These are phyloP conservation scores for Claviceps humidiphila DNA, from an alignment of 2,329 filamentous ascomycete genomes.

Conservation along the genomic window DNA sequence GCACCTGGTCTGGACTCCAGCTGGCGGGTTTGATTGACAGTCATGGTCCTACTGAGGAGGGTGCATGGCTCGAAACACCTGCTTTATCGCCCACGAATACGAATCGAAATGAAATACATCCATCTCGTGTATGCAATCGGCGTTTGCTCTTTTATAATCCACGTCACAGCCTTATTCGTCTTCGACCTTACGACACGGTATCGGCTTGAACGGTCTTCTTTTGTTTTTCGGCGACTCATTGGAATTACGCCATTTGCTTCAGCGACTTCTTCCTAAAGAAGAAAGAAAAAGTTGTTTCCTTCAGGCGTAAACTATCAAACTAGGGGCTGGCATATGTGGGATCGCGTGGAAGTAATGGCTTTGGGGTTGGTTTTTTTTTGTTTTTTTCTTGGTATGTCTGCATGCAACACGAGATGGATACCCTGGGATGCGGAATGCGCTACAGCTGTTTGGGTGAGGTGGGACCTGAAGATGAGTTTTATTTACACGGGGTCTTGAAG, in stretches of 20 bases:
- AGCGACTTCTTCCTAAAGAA: not conserved
- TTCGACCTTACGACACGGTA: not conserved
- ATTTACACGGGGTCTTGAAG: no score
- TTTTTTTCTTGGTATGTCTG: not conserved
- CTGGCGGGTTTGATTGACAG: not conserved
- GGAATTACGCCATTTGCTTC: not conserved
- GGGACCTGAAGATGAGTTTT: not conserved
- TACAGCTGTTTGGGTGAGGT: not conserved
- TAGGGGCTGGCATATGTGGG: not conserved
- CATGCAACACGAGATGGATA: not conserved
- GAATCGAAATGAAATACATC: not conserved
- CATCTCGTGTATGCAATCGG: not conserved
- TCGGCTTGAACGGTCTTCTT: not conserved
- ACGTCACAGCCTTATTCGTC: not conserved
- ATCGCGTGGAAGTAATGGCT: not conserved
- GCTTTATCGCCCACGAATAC: not conserved
- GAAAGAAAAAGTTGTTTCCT: not conserved
- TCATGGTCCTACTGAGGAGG: not conserved
- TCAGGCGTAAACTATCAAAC: not conserved
- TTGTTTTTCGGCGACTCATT: not conserved
- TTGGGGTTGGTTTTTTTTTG: not conserved
- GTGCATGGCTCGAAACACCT: not conserved
- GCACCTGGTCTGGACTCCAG: not conserved
- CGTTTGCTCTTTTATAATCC: not conserved
- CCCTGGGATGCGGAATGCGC: not conserved